Conservation (phyloP, 345 rosid genomes). For the Alliaria petiolata region DNA sequence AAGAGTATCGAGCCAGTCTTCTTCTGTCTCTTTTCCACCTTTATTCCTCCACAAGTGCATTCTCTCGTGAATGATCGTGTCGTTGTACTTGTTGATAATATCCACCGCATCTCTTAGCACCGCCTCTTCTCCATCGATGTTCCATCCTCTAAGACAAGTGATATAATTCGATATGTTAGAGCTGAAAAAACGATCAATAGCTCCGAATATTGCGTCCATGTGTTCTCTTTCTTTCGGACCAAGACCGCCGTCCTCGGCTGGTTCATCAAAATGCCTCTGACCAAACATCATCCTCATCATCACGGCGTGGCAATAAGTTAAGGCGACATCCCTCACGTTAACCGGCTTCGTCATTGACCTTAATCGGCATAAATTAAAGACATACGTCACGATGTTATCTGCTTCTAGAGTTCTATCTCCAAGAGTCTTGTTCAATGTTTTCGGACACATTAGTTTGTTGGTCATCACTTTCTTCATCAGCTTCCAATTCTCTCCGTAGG, state of each 20-base stretch:
- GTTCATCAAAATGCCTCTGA: constrained; percentile 27
- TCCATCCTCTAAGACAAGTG: constrained; percentile 19
- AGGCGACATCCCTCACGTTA: neutral
- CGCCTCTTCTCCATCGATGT: constrained; percentile 25
- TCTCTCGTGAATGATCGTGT: constrained; percentile 12
- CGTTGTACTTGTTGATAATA: neutral
- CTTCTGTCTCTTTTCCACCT: neutral
- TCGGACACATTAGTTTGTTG: constrained; percentile 11
- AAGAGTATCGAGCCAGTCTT: constrained; percentile 28
- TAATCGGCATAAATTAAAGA: neutral
- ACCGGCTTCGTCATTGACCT: neutral
- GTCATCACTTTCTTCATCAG: constrained; percentile 21
- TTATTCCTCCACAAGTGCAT: constrained; percentile 23
- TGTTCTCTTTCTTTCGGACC: constrained; percentile 18
- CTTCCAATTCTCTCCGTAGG: constrained; percentile 20
- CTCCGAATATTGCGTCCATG: constrained; percentile 19
- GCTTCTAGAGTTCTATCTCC: constrained; percentile 25
- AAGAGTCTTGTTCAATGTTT: neutral
- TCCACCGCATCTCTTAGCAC: neutral
- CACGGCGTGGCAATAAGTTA: constrained; percentile 24
- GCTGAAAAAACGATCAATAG: constrained; percentile 7
- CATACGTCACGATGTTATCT: constrained; percentile 18
- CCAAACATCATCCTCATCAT: constrained; percentile 33
- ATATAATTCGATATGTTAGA: constrained; percentile 24
- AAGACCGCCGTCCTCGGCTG: constrained; percentile 18